phyloP scores from a whole-genome alignment of 2,329 filamentous ascomycete species.

The Paraconiothyrium sp. region DNA sequence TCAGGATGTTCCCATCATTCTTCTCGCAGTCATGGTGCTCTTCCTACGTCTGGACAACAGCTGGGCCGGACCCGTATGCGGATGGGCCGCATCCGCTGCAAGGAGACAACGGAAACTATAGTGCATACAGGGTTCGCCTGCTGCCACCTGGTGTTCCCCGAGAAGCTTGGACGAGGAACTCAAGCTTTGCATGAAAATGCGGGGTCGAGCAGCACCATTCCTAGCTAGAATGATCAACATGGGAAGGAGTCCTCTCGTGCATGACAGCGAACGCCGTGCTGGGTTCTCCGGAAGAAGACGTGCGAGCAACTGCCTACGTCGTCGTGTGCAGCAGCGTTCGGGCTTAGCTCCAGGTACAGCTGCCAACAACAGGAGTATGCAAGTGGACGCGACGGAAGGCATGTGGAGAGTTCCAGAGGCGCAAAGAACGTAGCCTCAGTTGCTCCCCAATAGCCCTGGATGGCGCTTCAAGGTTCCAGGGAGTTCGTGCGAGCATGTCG shows the following conservation, averaged over 20 bases:
- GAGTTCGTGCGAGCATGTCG: conserved; percentile 33
- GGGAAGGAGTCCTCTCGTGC: conserved; percentile 37
- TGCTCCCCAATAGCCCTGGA: conserved; percentile 23
- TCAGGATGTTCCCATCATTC: background rate
- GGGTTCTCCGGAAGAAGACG: conserved; percentile 15
- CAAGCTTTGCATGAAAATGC: conserved; percentile 45
- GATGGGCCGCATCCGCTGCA: conserved; percentile 3
- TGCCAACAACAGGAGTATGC: conserved; percentile 22
- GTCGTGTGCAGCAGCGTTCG: conserved; percentile 28
- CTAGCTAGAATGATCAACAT: conserved; percentile 28
- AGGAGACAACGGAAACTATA: conserved; percentile 17
- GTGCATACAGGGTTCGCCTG: conserved; percentile 22
- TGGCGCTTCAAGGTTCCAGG: conserved; percentile 28
- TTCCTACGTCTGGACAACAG: conserved; percentile 1
- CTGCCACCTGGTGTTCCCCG: conserved; percentile 34
- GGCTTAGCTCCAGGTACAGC: conserved; percentile 40
- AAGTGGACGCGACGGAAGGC: conserved; percentile 18
- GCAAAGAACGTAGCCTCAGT: conserved; percentile 32
- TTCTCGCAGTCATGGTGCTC: background rate
- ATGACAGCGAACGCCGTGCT: conserved; percentile 28
- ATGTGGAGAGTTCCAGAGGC: conserved; percentile 28
- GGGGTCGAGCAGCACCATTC: conserved; percentile 43
- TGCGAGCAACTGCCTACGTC: conserved; percentile 21
- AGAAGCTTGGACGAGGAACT: conserved; percentile 39
- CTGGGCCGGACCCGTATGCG: background rate